Evolutionary conservation across 2,329 filamentous ascomycete species (phyloP), one percentile per base, ranked within the genome.

Genomic region (Epichloe elymi): DNA sequence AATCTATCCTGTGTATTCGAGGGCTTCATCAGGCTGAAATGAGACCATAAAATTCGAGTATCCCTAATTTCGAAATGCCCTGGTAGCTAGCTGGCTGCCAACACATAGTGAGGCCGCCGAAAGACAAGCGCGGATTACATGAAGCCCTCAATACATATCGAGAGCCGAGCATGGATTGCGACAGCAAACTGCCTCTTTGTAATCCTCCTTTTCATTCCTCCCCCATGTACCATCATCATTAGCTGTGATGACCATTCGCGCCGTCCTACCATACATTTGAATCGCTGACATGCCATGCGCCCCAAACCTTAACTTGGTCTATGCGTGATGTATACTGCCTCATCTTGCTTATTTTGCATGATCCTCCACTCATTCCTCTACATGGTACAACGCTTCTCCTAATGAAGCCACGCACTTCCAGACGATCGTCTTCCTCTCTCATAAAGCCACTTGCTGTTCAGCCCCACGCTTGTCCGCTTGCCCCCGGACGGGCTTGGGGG

Each of bases 391-490:
- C 12, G 11, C 15, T 26, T 12, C 10, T 45, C 19, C 6, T 49
- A 69, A 46, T 66, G 61, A 47, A 62, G 57, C 67, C 70, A 74
- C 35, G 67, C 61, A 51, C 65, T 73, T 11, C 71, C 65, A 48
- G 74, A 72, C 58, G 76, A 70, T 64, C 81, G 65, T 64, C 82
- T 72, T 60, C 86, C 85, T 68, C 83, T 87, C 67, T 96, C 88
- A 63, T 95, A 97, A 54, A 96, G 68, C 91, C 91, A 97, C 70
- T 93, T 95, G 70, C 82, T 95, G 67, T 91, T 96, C 62, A 96
- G 63, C 0, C 82, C 82, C 49, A 94, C 80, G 57, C 80, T 89
- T 41, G 83, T 82, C 51, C 81, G 78, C 70, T 85, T 88, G 38
- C 77, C 75, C 5, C 73, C 69, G 5, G 70, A 70, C 1, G 87